Evolutionary conservation across 169 alveolate species (phyloP), one percentile per base, ranked within the genome.

Genomic region (Pseudocohnilembus persalinus): DNA sequence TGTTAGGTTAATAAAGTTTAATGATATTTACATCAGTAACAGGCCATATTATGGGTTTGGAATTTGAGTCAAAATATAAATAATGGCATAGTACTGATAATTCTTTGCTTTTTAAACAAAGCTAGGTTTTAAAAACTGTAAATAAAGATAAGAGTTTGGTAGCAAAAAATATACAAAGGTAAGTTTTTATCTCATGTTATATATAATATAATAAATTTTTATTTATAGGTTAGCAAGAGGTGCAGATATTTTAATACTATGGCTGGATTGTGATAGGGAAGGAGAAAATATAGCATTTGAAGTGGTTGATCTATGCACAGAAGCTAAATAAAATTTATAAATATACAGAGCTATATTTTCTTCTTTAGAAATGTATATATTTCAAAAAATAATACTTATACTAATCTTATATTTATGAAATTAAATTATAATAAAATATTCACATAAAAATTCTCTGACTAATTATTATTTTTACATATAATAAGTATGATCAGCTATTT

Each of bases 221-320:
- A 33, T 81, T 78, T 81, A 65, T 88, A 90, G 83, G 78, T 91
- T 83, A 28, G 74, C 94, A 28, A 64, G 91, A 81, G 76, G 81
- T 1, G 90, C 85, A 28, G 92, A 89, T 85, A 88, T 83, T 26
- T 90, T 96, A 30, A 93, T 97, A 31, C 88, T 98, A 73, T 98
- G 99, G 99, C 92, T 97, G 25, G 99, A 98, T 92, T 98, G 99
- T 80, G 99, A 98, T 91, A 90, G 99, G 81, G 99, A 98, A 90
- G 99, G 99, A 33, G 99, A 98, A 88, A 97, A 95, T 85, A 98
- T 98, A 34, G 99, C 99, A 68, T 97, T 94, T 82, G 99, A 98
- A 94, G 99, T 98, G n/a, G 78, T 94, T 31, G 94, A 93, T 31
- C 83, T 95, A 24, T 93, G 96, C 79, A 73, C 29, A 79, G 74